phyloP scores from a whole-genome alignment of 805 yeast species.

The Myxozyma lipomycoides region DNA sequence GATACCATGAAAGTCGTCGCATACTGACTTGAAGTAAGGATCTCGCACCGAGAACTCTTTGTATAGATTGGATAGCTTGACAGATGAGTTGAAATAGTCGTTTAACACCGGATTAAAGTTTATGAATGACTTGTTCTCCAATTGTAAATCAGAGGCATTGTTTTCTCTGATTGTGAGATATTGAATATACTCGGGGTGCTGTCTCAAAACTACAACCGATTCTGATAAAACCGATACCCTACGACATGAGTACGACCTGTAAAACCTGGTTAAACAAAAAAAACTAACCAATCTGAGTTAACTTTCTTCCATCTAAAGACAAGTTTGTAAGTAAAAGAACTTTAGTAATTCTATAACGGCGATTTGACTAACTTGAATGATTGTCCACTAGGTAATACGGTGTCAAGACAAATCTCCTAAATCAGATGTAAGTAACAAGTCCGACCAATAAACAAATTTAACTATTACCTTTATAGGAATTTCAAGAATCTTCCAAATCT shows the following conservation, averaged over 20 bases:
- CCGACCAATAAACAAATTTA: neutral
- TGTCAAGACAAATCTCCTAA: constrained; percentile 54
- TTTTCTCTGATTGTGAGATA: constrained; percentile 43
- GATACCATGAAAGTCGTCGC: constrained; percentile 54
- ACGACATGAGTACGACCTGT: neutral
- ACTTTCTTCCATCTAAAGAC: constrained; percentile 58
- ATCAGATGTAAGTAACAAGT: neutral
- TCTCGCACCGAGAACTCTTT: constrained; percentile 60
- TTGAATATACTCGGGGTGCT: constrained; percentile 49
- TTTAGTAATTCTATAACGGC: neutral
- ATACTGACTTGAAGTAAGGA: constrained; percentile 42
- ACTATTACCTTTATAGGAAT: neutral
- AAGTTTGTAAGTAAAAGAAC: neutral
- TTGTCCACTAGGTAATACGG: constrained; percentile 79
- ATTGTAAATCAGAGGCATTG: neutral
- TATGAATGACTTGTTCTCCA: constrained; percentile 1
- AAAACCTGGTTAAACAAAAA: neutral
- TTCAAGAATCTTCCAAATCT: neutral
- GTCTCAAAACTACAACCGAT: constrained; percentile 61
- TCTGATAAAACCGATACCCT: constrained; percentile 58
- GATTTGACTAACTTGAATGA: constrained; percentile 49
- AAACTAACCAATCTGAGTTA: constrained; percentile 49
- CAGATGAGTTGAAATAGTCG: constrained; percentile 68
- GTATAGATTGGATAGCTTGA: constrained; percentile 53
- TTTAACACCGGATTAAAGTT: constrained; percentile 45